Conservation (phyloP, 768 basidiomycete genomes). For the Lentinula raphanica region DNA sequence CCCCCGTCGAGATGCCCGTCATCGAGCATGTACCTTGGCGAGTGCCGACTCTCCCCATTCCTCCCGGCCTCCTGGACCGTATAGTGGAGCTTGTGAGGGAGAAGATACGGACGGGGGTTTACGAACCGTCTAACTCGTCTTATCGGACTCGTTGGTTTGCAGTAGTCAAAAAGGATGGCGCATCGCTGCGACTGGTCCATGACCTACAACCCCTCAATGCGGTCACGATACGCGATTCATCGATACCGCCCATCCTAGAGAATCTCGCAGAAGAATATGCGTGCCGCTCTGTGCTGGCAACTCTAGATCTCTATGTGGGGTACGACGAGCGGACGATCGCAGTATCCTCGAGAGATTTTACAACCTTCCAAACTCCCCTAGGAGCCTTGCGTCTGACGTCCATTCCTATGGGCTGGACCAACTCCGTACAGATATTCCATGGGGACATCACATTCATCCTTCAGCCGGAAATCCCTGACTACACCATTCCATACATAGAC, state of each 20-base stretch:
- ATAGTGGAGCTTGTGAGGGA: constrained; percentile 12
- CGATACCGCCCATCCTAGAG: constrained; percentile 12
- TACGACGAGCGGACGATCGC: constrained; percentile 19
- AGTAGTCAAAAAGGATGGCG: constrained; percentile 16
- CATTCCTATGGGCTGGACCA: constrained; percentile 32
- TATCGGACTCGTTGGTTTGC: constrained; percentile 9
- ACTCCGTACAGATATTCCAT: constrained; percentile 29
- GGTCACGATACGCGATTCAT: constrained; percentile 17
- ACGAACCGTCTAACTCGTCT: constrained; percentile 15
- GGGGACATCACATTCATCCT: constrained; percentile 32
- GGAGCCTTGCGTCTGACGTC: constrained; percentile 21
- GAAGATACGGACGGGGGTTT: constrained; percentile 14
- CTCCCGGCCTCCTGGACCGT: constrained; percentile 11
- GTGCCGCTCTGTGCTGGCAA: background rate
- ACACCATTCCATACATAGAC: constrained; percentile 33
- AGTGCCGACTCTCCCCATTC: constrained; percentile 11
- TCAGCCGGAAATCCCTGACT: constrained; percentile 32
- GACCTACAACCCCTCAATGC: constrained; percentile 23
- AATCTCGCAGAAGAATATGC: constrained; percentile 12
- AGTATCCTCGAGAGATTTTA: constrained; percentile 22
- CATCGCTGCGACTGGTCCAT: constrained; percentile 18
- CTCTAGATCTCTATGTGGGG: constrained; percentile 20
- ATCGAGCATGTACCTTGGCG: constrained; percentile 1
- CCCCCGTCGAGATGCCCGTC: constrained; percentile 11
- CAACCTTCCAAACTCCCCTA: constrained; percentile 34